phyloP scores from a whole-genome alignment of 2,329 filamentous ascomycete genomes.

The Thelonectria olida region DNA sequence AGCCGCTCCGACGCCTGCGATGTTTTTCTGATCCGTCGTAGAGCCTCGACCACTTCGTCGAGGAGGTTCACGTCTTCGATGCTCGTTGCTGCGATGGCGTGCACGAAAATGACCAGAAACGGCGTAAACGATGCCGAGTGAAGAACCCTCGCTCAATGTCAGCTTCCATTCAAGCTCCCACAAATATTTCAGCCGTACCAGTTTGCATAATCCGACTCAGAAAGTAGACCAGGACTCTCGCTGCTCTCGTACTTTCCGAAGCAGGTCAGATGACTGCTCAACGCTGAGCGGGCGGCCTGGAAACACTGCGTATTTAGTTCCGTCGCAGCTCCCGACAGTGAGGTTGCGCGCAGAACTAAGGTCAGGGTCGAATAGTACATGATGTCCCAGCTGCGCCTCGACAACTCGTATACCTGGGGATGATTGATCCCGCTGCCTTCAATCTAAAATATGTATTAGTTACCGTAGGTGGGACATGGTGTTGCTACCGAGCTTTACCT shows the following conservation, averaged over 20 bases:
- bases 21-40: conserved; percentile 17
- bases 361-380: conserved; percentile 35
- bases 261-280: conserved; percentile 25
- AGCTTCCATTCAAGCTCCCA: no score
- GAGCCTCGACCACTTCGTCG: conserved; percentile 26
- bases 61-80: conserved; percentile 13
- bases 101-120: conserved; percentile 32
- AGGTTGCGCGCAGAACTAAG: conserved; percentile 24
- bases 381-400: conserved; percentile 27
- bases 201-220: conserved; percentile 30
- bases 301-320: conserved; percentile 30
- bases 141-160: conserved; percentile 25
- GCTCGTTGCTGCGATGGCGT: conserved; percentile 24
- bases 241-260: conserved; percentile 24
- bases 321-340: conserved; percentile 9
- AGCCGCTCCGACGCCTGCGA: conserved; percentile 26
- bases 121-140: conserved; percentile 33
- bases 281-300: conserved; percentile 22
- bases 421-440: conserved; percentile 20
- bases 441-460: not conserved
- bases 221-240: conserved; percentile 5
- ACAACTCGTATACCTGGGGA: conserved; percentile 6
- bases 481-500: conserved; percentile 2
- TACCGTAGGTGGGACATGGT: fast-evolving
- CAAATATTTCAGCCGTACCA: conserved; percentile 27